Evolutionary conservation across 495 filamentous ascomycete species (phyloP), one percentile per base, ranked within the genome.

Genomic region (Penicillium flavigenum): DNA sequence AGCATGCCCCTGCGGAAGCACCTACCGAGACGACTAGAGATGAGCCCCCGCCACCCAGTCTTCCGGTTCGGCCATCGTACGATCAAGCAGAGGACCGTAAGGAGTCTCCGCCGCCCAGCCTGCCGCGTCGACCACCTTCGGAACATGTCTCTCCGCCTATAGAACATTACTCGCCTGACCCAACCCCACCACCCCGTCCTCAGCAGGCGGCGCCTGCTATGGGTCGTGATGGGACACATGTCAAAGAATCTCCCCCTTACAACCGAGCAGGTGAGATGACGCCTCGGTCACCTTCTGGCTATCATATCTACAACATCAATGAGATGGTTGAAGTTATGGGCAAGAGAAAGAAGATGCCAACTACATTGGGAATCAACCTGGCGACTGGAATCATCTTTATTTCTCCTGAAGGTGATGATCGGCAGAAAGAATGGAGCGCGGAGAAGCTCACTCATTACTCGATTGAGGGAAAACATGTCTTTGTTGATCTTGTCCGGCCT

Each of bases 381-480:
- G 85, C 83, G 24, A 94, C 90, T 0, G 91, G 92, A 39, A 83
- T 88, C 11, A 92, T 99, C 56, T 87, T 96, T 76, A 90, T 99
- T 49, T 85, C 92, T 0, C 92, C 95, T 0, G 94, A 97, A 68
- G 90, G 87, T 55, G 91, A 95, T 66, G 91, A 90, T 9, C 86
- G 86, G 9, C 86, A 88, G 58, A 86, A 95, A 65, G 93, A 96
- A 69, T 99, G 94, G 94, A 87, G 86, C 0, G 92, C 92, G 0
- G 91, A 97, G 32, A 93, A 90, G 68, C 85, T 99, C 71, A 90
- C 86, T 16, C 88, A 96, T 70, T 98, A 99, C 74, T 96, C 91
- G 11, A 90, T 95, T 45, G 94, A 99, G 78, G 93, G 92, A 16
- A 99, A 99, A 68, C 94, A 98, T 71, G 89, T 99, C 16, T 99